These are phyloP conservation scores for Pneumocystis sp. DNA, from an alignment of 1,139 yeast genomes.

Conservation along the genomic window DNA sequence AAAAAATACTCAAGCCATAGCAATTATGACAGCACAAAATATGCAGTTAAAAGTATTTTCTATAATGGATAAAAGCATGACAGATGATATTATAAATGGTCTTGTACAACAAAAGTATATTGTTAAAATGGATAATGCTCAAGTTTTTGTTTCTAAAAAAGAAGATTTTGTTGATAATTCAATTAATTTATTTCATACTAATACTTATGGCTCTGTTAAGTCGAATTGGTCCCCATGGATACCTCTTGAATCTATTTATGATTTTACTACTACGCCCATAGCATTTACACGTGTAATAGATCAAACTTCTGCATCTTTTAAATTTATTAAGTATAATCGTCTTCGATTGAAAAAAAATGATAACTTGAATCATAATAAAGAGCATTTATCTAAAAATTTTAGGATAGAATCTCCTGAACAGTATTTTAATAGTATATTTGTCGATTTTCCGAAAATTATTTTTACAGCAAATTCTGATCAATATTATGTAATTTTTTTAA, in stretches of 20 bases:
- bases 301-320: conserved; percentile 45
- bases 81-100: conserved; percentile 35
- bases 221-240: conserved; percentile 21
- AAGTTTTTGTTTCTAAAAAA: conserved; percentile 49
- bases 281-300: conserved; percentile 45
- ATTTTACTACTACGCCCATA: conserved; percentile 35
- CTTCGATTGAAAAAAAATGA: conserved; percentile 32
- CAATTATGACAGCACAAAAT: conserved; percentile 57
- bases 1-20: conserved; percentile 45
- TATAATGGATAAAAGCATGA: conserved; percentile 34
- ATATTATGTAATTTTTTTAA: conserved; percentile 49
- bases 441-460: conserved; percentile 57
- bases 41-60: conserved; percentile 53
- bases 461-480: conserved; percentile 61
- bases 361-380: conserved; percentile 8
- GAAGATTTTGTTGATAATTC: conserved; percentile 32
- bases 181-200: conserved; percentile 29
- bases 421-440: conserved; percentile 32
- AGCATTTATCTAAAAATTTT: conserved; percentile 13
- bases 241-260: conserved; percentile 54
- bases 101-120: conserved; percentile 62
- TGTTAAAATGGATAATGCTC: conserved; percentile 50
- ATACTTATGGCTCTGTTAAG: conserved; percentile 27
- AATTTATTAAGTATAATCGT: conserved; percentile 52
- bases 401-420: conserved; percentile 14